A percentile compares a stretch with the other conserved stretches of the same genome.
phyloP scores from a whole-genome alignment of 768 basidiomycete genomes.

The Tubosaeta sp. region DNA sequence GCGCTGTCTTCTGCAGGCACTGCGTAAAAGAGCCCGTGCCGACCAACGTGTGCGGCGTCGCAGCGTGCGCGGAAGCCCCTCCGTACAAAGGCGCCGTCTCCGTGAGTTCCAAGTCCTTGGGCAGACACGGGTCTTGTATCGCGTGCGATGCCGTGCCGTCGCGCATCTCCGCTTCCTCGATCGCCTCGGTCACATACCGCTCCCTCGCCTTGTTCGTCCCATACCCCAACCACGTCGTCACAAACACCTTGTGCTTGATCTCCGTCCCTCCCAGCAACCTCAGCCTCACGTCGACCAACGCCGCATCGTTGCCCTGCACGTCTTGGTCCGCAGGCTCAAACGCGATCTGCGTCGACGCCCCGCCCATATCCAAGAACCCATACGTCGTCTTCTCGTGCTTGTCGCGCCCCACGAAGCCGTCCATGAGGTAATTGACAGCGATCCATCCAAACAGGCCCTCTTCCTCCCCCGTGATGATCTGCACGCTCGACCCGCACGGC shows the following conservation, averaged over 20 bases:
- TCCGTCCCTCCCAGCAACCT: slow-evolving; percentile 81
- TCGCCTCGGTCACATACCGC: slow-evolving; percentile 73
- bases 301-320: slow-evolving; percentile 46
- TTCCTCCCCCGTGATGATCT: slow-evolving; percentile 96
- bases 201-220: slow-evolving; percentile 97
- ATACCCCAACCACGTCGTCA: slow-evolving; percentile 98
- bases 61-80: slow-evolving; percentile 32
- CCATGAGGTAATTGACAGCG: slow-evolving; percentile 98
- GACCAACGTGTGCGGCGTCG: slow-evolving; percentile 55
- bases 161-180: slow-evolving; percentile 43
- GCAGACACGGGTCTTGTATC: slow-evolving; percentile 88
- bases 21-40: slow-evolving; percentile 91
- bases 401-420: slow-evolving; percentile 66
- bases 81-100: slow-evolving; percentile 50
- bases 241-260: slow-evolving; percentile 89
- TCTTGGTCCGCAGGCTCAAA: slow-evolving; percentile 79
- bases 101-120: slow-evolving; percentile 60
- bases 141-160: slow-evolving; percentile 27
- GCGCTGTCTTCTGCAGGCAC: slow-evolving; percentile 68
- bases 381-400: slow-evolving; percentile 71
- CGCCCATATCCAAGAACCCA: slow-evolving; percentile 99
- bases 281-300: slow-evolving; percentile 73
- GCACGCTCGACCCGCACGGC: slow-evolving; percentile 88
- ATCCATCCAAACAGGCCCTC: slow-evolving; percentile 99
- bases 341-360: slow-evolving; percentile 97